Percentiles rank a stretch among this genome's conserved stretches.
Evolutionary conservation across 2,329 filamentous ascomycete genomes (phyloP).

Genomic region (Monilinia laxa): DNA sequence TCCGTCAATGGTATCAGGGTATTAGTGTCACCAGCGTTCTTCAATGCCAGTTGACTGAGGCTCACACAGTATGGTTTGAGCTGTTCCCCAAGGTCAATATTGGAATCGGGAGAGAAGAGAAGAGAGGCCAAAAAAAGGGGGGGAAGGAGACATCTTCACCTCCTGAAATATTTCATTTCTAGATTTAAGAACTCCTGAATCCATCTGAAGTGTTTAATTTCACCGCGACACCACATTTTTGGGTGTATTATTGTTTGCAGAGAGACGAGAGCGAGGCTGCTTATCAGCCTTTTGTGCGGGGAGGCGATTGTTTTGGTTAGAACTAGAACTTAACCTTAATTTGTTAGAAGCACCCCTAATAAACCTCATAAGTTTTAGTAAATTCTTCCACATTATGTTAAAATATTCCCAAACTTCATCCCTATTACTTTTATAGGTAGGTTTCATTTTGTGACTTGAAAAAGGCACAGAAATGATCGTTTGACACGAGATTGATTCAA

Average conservation of each 20-base stretch:
- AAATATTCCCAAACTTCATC: background rate
- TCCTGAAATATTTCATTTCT: slow-evolving; percentile 41
- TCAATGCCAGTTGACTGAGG: slow-evolving; percentile 57
- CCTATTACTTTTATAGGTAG: background rate
- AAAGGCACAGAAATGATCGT: background rate
- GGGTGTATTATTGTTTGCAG: background rate
- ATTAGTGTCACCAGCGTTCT: slow-evolving; percentile 46
- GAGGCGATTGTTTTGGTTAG: background rate
- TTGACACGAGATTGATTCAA: background rate
- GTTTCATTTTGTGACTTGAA: background rate
- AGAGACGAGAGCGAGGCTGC: slow-evolving; percentile 12
- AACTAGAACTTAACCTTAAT: background rate
- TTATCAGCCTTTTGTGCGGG: slow-evolving; percentile 17
- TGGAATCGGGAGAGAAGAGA: background rate
- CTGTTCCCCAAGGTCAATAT: slow-evolving; percentile 41
- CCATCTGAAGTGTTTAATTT: slow-evolving; percentile 30
- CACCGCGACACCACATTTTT: slow-evolving; percentile 9
- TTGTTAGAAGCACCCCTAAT: background rate
- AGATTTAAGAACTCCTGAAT: slow-evolving; percentile 32
- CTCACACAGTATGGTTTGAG: slow-evolving; percentile 62
- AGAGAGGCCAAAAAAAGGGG: background rate
- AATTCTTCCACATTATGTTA: background rate
- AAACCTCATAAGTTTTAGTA: too few species aligned
- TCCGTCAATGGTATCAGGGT: slow-evolving; percentile 48
- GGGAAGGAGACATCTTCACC: slow-evolving; percentile 26